These are phyloP conservation scores for Coccomyxa subellipsoidea DNA, from an alignment of 163 green algal genomes.

Conservation along the genomic window DNA sequence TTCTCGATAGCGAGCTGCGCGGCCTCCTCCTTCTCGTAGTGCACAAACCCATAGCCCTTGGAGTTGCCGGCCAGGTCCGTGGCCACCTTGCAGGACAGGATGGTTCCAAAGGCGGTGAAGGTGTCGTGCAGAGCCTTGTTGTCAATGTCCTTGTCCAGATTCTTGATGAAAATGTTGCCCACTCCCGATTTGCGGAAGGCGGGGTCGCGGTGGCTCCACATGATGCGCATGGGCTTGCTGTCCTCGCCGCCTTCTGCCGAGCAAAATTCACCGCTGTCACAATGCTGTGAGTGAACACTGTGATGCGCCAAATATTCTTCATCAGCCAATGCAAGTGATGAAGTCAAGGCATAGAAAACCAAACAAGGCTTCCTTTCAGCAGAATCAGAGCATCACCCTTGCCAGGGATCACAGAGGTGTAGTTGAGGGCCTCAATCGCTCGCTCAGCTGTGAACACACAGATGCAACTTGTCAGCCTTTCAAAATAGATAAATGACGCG, in stretches of 20 bases:
- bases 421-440: conserved; percentile 93
- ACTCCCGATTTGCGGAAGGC: conserved; percentile 69
- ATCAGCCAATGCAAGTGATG: no score
- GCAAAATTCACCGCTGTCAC: neutral
- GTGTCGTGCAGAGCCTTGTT: conserved; percentile 98
- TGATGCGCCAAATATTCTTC: no score
- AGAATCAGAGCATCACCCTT: no score
- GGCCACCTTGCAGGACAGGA: conserved; percentile 96
- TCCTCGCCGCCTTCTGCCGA: neutral
- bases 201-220: conserved; percentile 89
- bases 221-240: conserved; percentile 93
- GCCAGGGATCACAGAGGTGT: conserved; percentile 53
- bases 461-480: no score
- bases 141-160: conserved; percentile 97
- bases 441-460: conserved; percentile 57
- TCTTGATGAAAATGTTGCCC: conserved; percentile 99
- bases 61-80: conserved; percentile 57
- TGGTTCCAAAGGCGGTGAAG: conserved; percentile 91
- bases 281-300: neutral
- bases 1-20: conserved; percentile 79
- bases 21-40: conserved; percentile 73
- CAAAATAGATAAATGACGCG: no score
- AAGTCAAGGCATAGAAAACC: no score
- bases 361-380: no score
- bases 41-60: conserved; percentile 84